Percentiles rank a stretch among this genome's conserved stretches.
These are phyloP conservation scores for Caryocar brasiliense DNA, from an alignment of 441 rosid species.

Conservation along the genomic window DNA sequence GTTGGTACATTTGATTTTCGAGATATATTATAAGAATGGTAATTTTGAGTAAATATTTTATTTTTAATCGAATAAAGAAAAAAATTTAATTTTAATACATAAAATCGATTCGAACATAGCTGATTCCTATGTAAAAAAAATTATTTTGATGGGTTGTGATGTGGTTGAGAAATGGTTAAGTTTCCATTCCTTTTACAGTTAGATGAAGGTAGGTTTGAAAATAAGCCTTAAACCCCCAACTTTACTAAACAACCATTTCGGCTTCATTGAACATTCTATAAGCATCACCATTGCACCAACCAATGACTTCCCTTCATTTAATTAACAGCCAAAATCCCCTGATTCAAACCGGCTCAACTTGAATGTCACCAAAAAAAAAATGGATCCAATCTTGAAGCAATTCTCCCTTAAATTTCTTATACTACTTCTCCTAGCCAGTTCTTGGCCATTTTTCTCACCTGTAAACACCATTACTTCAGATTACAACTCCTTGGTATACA, in stretches of 20 bases:
- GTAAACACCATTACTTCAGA: slow-evolving; percentile 19
- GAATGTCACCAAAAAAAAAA: background rate
- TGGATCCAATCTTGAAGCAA: slow-evolving; percentile 13
- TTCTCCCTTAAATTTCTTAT: slow-evolving; percentile 11
- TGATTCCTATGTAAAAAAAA: background rate
- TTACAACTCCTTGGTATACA: slow-evolving; percentile 38
- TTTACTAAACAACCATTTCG: background rate
- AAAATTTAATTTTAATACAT: too few relatives aligned
- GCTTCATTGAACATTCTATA: background rate
- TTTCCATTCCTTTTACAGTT: background rate
- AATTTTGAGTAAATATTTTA: too few relatives aligned
- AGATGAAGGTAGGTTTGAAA: slow-evolving; percentile 13
- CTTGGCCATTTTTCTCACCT: slow-evolving; percentile 9
- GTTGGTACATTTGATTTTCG: too few relatives aligned
- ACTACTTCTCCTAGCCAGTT: slow-evolving; percentile 10
- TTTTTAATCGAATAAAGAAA: too few relatives aligned
- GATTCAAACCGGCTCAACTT: too few relatives aligned
- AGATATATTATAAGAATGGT: too few relatives aligned
- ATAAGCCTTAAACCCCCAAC: background rate
- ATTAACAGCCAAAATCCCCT: too few relatives aligned
- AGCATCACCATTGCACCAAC: background rate
- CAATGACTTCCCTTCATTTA: too few relatives aligned
- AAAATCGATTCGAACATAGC: too few relatives aligned
- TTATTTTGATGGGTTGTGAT: background rate
- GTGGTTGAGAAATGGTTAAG: background rate